Conservation (phyloP, 257 asterid species). For the Solanum raphanifolium region DNA sequence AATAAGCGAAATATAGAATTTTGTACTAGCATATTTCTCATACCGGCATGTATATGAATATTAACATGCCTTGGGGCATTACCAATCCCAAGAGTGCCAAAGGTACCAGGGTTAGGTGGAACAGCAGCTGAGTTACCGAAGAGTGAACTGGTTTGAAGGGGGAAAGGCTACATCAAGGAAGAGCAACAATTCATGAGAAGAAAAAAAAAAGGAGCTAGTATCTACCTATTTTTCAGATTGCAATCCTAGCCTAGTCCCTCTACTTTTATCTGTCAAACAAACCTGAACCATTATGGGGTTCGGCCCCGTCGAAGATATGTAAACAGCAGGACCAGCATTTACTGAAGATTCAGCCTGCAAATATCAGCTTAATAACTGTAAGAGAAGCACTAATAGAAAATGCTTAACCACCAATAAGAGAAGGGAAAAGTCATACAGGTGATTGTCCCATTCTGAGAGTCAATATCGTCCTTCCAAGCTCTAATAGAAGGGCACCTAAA, state of each 20-base stretch:
- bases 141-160: slow-evolving; percentile 71
- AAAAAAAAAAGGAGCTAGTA: not conserved
- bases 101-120: slow-evolving; percentile 30
- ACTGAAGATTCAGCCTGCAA: slow-evolving; percentile 82
- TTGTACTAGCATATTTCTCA: not conserved
- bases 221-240: not conserved
- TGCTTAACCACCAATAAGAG: not conserved
- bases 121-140: slow-evolving; percentile 44
- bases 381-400: not conserved
- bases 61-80: slow-evolving; percentile 63
- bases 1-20: not conserved
- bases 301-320: slow-evolving; percentile 88
- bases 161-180: slow-evolving; percentile 69
- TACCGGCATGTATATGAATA: slow-evolving; percentile 86
- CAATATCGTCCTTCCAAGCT: slow-evolving; percentile 87
- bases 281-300: slow-evolving; percentile 99
- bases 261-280: slow-evolving; percentile 2
- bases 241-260: not conserved
- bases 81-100: slow-evolving; percentile 51
- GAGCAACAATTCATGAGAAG: not conserved
- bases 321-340: slow-evolving; percentile 96
- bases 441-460: slow-evolving; percentile 82
- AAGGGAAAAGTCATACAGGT: slow-evolving; percentile 45
- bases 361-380: slow-evolving; percentile 9
- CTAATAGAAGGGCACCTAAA: slow-evolving; percentile 79